Evolutionary conservation across 2,329 filamentous ascomycete species (phyloP), one percentile per base, ranked within the genome.

Genomic region (Alternaria consortialis): DNA sequence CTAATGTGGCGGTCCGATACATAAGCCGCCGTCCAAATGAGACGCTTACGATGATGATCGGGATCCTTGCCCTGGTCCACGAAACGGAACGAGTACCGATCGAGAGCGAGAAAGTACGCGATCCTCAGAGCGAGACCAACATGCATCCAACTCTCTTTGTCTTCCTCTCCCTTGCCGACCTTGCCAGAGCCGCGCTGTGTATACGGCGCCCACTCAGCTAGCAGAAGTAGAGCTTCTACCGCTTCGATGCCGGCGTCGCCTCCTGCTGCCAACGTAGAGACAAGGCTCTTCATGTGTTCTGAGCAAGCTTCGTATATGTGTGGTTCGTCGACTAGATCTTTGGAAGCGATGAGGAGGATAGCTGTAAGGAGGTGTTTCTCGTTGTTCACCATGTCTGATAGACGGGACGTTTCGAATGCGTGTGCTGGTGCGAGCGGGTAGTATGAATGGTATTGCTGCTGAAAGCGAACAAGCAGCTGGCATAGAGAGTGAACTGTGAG

Each of bases 121-220:
- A 91, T 85, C 7, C 90, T 84, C 7, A 92, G 79, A 3, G 90
- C 90, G 20, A 90, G 84, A 1, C 90, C 90, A 6, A 91, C 88
- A 68, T 91, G 88, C 89, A 92, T 92, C 90, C 90, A 92, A 0
- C 89, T 89, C 31, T 90, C 89, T 44, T 90, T 85, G 68, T 92
- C 90, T 72, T 92, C 90, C 74, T 92, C 90, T 8, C 90, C 90
- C 56, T 89, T 84, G 0, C 90, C 90, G 20, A 92, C 87, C 27
- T 86, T 83, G 32, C 87, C 87, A 31, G 87, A 86, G 3, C 84
- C 84, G 6, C 88, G 81, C 2, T 88, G 84, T 0, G 87, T 87
- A 62, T 90, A 89, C 0, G 89, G 88, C 7, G 88, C 89, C 90
- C 90, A 92, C 70, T 92, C 90, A 0, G 90, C 90, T 1, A 92